phyloP scores from a whole-genome alignment of 202 grass and related monocot species.

The Brachypodium distachyon region DNA sequence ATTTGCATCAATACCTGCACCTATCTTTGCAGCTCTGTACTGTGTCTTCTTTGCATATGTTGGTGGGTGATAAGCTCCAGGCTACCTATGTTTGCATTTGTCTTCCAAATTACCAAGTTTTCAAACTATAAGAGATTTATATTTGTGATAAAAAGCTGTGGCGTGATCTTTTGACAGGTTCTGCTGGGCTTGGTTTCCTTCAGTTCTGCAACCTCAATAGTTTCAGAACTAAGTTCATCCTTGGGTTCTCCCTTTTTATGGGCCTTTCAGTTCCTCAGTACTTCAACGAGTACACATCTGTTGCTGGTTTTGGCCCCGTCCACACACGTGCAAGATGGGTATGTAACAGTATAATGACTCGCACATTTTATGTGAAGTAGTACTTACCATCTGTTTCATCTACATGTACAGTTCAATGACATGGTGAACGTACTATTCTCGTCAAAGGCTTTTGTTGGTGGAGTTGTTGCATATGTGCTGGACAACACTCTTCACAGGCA shows the following conservation, averaged over 20 bases:
- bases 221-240: conserved; percentile 94
- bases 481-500: conserved; percentile 82
- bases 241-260: conserved; percentile 94
- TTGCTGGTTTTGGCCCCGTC: conserved; percentile 87
- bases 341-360: background rate
- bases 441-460: conserved; percentile 86
- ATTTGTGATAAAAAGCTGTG: conserved; percentile 7
- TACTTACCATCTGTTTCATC: conserved; percentile 14
- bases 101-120: background rate
- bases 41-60: conserved; percentile 99
- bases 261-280: conserved; percentile 96
- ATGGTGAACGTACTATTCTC: conserved; percentile 96
- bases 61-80: conserved; percentile 43
- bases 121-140: background rate
- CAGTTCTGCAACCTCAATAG: conserved; percentile 99
- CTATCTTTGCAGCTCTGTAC: conserved; percentile 91
- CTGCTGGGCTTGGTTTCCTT: conserved; percentile 81
- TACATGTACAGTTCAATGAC: conserved; percentile 76
- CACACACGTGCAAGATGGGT: conserved; percentile 92
- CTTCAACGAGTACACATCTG: conserved; percentile 97
- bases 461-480: conserved; percentile 75
- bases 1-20: conserved; percentile 90
- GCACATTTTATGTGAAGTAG: background rate
- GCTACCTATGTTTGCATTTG: background rate
- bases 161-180: conserved; percentile 45